phyloP scores from a whole-genome alignment of 805 yeast species.

The Clavispora asparagi region DNA sequence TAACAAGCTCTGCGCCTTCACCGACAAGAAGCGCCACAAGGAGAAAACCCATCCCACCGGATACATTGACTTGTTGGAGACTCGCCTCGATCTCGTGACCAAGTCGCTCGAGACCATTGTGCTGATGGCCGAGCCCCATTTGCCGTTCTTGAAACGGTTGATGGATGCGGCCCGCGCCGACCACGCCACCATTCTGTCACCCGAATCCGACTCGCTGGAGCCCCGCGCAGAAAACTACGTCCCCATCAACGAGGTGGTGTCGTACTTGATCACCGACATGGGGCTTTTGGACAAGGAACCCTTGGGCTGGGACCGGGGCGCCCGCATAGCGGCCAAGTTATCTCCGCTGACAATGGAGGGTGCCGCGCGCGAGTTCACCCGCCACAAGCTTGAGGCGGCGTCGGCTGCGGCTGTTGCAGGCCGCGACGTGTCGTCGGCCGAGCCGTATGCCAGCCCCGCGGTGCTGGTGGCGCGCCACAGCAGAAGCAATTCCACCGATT shows the following conservation, averaged over 20 bases:
- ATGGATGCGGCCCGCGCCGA: constrained; percentile 9
- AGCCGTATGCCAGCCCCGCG: not conserved
- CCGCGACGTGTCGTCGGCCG: too few species aligned
- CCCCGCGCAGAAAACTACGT: constrained; percentile 8
- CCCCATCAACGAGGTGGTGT: constrained; percentile 46
- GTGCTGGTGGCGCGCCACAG: not conserved
- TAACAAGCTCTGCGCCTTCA: constrained; percentile 55
- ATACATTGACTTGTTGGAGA: constrained; percentile 59
- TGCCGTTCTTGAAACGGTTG: constrained; percentile 21
- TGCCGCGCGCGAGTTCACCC: constrained; percentile 30
- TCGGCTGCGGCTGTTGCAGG: not conserved
- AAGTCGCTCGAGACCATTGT: constrained; percentile 43
- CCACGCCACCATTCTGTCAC: constrained; percentile 1
- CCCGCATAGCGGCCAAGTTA: constrained; percentile 36
- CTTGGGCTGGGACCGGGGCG: constrained; percentile 43
- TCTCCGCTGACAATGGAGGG: constrained; percentile 16
- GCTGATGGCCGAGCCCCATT: constrained; percentile 23
- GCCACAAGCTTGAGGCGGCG: constrained; percentile 17
- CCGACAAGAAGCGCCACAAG: constrained; percentile 48
- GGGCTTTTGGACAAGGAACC: constrained; percentile 36
- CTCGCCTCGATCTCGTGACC: constrained; percentile 48
- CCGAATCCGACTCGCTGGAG: constrained; percentile 1
- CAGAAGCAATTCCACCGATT: constrained; percentile 1
- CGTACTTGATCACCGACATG: constrained; percentile 35
- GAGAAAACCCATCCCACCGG: constrained; percentile 57